Conservation (phyloP, 2,329 filamentous ascomycete species). For the Phyllosticta citrichinensis region DNA sequence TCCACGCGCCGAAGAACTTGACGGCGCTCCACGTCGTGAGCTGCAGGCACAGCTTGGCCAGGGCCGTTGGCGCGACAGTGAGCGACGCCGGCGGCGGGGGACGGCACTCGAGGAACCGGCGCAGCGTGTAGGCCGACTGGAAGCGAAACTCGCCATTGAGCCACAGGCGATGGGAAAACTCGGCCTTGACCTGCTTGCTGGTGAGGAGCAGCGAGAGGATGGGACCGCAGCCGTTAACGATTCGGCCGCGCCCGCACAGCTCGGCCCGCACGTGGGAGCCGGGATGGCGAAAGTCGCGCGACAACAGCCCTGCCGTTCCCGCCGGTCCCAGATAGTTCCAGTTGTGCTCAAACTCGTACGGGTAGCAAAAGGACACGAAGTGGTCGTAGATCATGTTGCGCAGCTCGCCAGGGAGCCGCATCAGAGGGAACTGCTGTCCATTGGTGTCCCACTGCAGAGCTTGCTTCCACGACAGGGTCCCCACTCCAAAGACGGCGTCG, state of each 20-base stretch:
- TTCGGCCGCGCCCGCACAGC: constrained; percentile 3
- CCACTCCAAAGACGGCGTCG: neutral
- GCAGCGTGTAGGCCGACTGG: constrained; percentile 1
- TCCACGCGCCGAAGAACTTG: constrained; percentile 8
- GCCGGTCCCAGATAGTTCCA: constrained; percentile 7
- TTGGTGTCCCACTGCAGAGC: constrained; percentile 1
- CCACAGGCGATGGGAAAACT: neutral
- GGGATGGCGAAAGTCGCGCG: neutral
- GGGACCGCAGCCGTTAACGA: constrained; percentile 5
- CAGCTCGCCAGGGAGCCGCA: constrained; percentile 5
- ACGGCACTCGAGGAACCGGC: neutral
- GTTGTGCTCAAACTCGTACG: constrained; percentile 6
- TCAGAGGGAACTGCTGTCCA: constrained; percentile 3
- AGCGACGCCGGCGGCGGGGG: neutral
- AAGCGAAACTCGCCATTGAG: constrained; percentile 4
- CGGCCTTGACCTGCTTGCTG: neutral
- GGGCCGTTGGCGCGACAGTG: neutral
- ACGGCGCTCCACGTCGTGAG: constrained; percentile 6
- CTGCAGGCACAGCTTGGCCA: constrained; percentile 4
- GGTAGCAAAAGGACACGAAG: constrained; percentile 3
- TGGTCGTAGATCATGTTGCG: constrained; percentile 10
- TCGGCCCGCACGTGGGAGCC: constrained; percentile 6
- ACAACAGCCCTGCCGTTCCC: constrained; percentile 5
- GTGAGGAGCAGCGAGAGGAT: constrained; percentile 1
- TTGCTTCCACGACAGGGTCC: neutral